Percentiles rank a stretch among this genome's conserved stretches.
These are phyloP conservation scores for Leptodontidium sp. DNA, from an alignment of 2,329 filamentous ascomycete genomes.

Conservation along the genomic window DNA sequence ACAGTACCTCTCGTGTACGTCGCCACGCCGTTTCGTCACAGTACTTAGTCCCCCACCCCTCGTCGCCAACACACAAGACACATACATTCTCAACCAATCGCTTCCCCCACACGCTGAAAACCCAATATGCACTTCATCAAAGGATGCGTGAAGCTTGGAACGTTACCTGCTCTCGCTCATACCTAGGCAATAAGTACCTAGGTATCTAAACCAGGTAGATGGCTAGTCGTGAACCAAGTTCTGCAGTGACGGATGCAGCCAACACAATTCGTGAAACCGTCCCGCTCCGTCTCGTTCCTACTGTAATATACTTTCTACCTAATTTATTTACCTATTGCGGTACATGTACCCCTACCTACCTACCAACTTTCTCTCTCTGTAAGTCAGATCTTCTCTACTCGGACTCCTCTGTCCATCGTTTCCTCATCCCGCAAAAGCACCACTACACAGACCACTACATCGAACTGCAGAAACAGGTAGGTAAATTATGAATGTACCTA, in stretches of 20 bases:
- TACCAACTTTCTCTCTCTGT: background rate
- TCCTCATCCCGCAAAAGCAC: background rate
- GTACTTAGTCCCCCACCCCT: background rate
- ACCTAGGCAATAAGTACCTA: background rate
- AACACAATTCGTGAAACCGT: too few relatives aligned
- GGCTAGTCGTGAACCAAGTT: too few relatives aligned
- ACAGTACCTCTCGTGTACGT: background rate
- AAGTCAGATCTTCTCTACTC: too few relatives aligned
- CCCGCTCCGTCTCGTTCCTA: too few relatives aligned
- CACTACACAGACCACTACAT: background rate
- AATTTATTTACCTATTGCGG: too few relatives aligned
- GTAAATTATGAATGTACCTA: too few relatives aligned
- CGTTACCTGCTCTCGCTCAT: background rate
- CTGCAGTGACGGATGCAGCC: too few relatives aligned
- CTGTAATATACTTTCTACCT: too few relatives aligned
- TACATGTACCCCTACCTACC: background rate
- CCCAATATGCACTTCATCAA: background rate
- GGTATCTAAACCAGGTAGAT: background rate
- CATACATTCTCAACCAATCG: background rate
- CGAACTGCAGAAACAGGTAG: too few relatives aligned
- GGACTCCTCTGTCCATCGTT: background rate
- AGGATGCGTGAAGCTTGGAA: too few relatives aligned
- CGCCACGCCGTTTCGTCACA: constrained; percentile 7
- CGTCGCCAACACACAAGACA: background rate
- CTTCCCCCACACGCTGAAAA: background rate